Percentiles rank a stretch among this genome's conserved stretches.
phyloP scores from a whole-genome alignment of 139 green algal genomes.

The Tetratostichococcus sp. region DNA sequence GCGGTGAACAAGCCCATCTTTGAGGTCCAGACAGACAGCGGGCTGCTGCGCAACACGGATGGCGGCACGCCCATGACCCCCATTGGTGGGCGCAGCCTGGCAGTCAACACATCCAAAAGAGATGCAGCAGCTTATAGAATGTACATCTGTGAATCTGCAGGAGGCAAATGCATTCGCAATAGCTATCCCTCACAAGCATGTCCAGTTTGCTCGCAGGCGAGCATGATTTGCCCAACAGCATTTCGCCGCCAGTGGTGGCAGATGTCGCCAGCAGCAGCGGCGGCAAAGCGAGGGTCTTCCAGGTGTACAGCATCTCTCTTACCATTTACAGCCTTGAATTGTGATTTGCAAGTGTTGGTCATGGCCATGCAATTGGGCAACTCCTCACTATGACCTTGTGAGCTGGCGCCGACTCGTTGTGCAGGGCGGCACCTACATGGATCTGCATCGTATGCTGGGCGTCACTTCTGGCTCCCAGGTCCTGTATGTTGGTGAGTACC shows the following conservation, averaged over 20 bases:
- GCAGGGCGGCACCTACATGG: slow-evolving; percentile 66
- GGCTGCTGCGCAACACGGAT: slow-evolving; percentile 83
- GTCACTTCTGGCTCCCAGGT: slow-evolving; percentile 54
- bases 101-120: too few relatives aligned
- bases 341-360: too few relatives aligned
- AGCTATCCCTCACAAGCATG: not conserved
- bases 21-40: slow-evolving; percentile 54
- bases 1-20: slow-evolving; percentile 55
- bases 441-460: slow-evolving; percentile 88
- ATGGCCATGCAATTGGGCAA: too few relatives aligned
- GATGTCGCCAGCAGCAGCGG: not conserved
- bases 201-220: not conserved
- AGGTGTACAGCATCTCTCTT: too few relatives aligned
- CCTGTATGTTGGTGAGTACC: slow-evolving; percentile 40
- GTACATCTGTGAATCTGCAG: too few relatives aligned
- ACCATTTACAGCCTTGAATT: too few relatives aligned
- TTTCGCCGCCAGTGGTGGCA: not conserved
- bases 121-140: too few relatives aligned
- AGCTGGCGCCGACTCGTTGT: too few relatives aligned
- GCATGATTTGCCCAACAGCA: not conserved
- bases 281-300: slow-evolving; percentile 49
- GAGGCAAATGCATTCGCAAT: too few relatives aligned
- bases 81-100: too few relatives aligned
- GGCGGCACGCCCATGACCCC: slow-evolving; percentile 79
- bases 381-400: too few relatives aligned